Base-by-base conservation (phyloP, 2,329 filamentous ascomycete genomes). In the Claviceps quebecensis region DNA sequence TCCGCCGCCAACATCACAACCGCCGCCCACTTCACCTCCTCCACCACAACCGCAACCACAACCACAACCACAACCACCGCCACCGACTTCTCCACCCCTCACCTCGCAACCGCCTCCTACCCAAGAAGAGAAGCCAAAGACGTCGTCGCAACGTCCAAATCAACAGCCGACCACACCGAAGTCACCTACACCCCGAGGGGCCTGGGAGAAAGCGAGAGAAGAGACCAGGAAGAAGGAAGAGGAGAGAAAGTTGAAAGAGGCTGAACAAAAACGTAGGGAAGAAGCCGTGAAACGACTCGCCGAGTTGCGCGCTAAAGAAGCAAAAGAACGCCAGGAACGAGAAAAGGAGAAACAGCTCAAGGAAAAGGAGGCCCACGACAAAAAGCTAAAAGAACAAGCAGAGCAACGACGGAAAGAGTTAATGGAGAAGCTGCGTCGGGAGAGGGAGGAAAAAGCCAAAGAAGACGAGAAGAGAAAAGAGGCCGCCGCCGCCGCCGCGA, bases 171-270 rank as follows among this genome's bases (percentile, higher is more conserved):
- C 50, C 26, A 47, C 56, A n/a, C 22, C 55, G 8, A 57, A 53
- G n/a, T 29, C 52, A n/a, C 55, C 56, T 13, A 44, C 53, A 34
- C 65, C 69, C 1, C 76, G 74, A 59, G 69, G 71, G 8, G 71
- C 77, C 0, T 86, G 83, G 83, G 81, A 86, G 57, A 84, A 79
- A 62, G 83, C 81, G 3, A 72, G 82, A 50, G 83, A 86, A 60
- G 82, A 86, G 57, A 83, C 77, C 19, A 71, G 77, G 44, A 76
- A 72, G 53, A 74, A 75, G 51, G 81, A 84, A 57, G 81, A 83
- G 56, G 80, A 84, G 56, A 78, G 80, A 11, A 82, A 74, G 59
- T 69, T 69, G 2, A 75, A 72, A 55, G 78, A 81, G 56, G 79
- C 77, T 3, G 81, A 84, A 55, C 74, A 77, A 55, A 78, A 78